Percentiles rank a stretch among this genome's conserved stretches.
phyloP scores from a whole-genome alignment of 1,284 basidiomycete species.

The Spongiforma sp. region DNA sequence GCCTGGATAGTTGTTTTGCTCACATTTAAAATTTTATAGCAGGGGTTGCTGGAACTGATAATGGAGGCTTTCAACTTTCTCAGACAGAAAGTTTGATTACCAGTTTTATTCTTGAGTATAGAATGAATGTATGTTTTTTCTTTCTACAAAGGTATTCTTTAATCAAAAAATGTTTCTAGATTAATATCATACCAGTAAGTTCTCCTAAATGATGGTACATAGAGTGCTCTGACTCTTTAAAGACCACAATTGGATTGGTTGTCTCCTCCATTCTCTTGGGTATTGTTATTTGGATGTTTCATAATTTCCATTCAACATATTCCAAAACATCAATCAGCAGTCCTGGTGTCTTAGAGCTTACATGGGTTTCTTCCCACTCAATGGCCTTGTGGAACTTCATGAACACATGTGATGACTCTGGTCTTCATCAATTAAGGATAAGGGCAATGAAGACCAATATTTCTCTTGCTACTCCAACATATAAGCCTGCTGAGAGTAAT shows the following conservation, averaged over 20 bases:
- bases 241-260: constrained; percentile 9
- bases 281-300: background rate
- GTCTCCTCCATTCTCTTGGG: constrained; percentile 3
- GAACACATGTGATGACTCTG: background rate
- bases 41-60: background rate
- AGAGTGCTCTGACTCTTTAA: background rate
- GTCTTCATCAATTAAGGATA: constrained; percentile 6
- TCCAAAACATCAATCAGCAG: background rate
- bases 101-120: background rate
- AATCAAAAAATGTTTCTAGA: background rate
- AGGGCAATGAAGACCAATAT: constrained; percentile 4
- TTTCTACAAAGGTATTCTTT: background rate
- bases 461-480: constrained; percentile 3
- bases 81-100: constrained; percentile 1
- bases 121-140: constrained; percentile 17
- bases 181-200: constrained; percentile 7
- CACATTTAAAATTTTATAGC: background rate
- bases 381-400: background rate
- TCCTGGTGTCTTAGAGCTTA: background rate
- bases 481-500: background rate
- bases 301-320: background rate
- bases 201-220: background rate
- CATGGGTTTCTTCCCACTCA: background rate
- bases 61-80: constrained; percentile 12
- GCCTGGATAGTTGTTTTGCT: constrained; percentile 9